Base-by-base conservation (phyloP, 179 eudicot species). In the Heliamphora pulchella region DNA sequence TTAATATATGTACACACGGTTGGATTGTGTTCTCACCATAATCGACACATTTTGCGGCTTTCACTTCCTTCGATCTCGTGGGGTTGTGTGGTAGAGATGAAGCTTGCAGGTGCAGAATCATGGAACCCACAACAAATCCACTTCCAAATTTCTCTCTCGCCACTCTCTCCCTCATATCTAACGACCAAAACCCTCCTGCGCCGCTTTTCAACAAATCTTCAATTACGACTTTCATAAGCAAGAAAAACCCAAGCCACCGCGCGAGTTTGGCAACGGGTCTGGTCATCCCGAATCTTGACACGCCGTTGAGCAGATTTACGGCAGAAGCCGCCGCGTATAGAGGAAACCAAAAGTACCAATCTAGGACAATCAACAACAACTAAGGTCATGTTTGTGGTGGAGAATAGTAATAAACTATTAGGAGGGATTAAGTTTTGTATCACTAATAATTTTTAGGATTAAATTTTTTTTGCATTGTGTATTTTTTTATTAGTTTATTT, bases 261-360 rank as follows among this genome's bases (percentile, higher is more conserved):
- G 79, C 47, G 10, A 84, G 3, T 18, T 80, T 85, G 59, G 83
- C 87, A 65, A 82, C 20, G 57, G 9, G 22, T 59, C 8, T n/a
- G 4, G 15, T 22, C 54, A 47, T 67, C 20, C 59, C 78, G 41
- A 22, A 4, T 9, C 64, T 18, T 5, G 69, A 77, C n/a, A 13
- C 10, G n/a, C 77, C 74, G 67, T 86, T 88, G 82, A 84, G 83
- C 79, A 88, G 81, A 80, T 92, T 91, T 3, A 85, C 88, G 47
- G 63, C 71, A 14, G 86, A 87, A 58, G 91, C 97, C 77, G 77
- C 43, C 46, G 82, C 80, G 78, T 92, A 91, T 22, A 91, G 65
- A 80, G 97, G 88, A 71, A 92, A 64, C 94, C 94, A 92, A 51
- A 89, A 81, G 81, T 89, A 92, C 94, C 94, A 92, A 85, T 88